phyloP scores from a whole-genome alignment of 2,329 filamentous ascomycete genomes.

The Pseudocercospora musae region DNA sequence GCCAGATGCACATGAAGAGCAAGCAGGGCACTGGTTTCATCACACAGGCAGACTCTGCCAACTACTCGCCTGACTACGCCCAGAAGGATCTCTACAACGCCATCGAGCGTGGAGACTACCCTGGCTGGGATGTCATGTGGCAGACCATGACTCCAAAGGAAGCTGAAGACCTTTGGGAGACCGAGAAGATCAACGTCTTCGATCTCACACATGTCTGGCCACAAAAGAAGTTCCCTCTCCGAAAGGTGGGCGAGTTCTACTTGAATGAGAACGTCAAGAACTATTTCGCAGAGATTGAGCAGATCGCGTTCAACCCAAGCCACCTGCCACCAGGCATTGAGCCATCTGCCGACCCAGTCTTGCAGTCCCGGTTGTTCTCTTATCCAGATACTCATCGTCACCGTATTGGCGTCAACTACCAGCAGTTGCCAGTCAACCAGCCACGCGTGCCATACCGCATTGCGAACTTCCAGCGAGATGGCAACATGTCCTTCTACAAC shows the following conservation, averaged over 20 bases:
- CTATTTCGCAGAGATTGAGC: slow-evolving; percentile 66
- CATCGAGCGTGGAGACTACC: slow-evolving; percentile 53
- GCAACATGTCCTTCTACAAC: slow-evolving; percentile 66
- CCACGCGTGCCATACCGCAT: slow-evolving; percentile 55
- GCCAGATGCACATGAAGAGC: slow-evolving; percentile 52
- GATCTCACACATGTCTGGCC: slow-evolving; percentile 56
- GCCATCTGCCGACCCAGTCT: slow-evolving; percentile 66
- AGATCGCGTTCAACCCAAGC: slow-evolving; percentile 65
- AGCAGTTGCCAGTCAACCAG: slow-evolving; percentile 56
- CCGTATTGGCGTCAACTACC: slow-evolving; percentile 57
- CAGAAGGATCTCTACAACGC: slow-evolving; percentile 53
- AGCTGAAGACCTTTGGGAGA: slow-evolving; percentile 52
- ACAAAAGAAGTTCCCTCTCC: slow-evolving; percentile 51
- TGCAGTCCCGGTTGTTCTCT: slow-evolving; percentile 68
- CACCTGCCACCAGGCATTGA: slow-evolving; percentile 67
- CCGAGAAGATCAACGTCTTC: slow-evolving; percentile 54
- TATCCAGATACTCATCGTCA: slow-evolving; percentile 65
- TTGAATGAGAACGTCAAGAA: slow-evolving; percentile 57
- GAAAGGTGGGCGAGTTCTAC: slow-evolving; percentile 52
- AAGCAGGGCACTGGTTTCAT: slow-evolving; percentile 53
- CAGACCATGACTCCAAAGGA: slow-evolving; percentile 54
- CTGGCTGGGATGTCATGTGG: slow-evolving; percentile 50
- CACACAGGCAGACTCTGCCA: slow-evolving; percentile 50
- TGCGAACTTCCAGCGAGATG: slow-evolving; percentile 69
- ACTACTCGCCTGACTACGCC: slow-evolving; percentile 51